These are phyloP conservation scores for Penicillium sp. DNA, from an alignment of 2,329 filamentous ascomycete genomes.

Conservation along the genomic window DNA sequence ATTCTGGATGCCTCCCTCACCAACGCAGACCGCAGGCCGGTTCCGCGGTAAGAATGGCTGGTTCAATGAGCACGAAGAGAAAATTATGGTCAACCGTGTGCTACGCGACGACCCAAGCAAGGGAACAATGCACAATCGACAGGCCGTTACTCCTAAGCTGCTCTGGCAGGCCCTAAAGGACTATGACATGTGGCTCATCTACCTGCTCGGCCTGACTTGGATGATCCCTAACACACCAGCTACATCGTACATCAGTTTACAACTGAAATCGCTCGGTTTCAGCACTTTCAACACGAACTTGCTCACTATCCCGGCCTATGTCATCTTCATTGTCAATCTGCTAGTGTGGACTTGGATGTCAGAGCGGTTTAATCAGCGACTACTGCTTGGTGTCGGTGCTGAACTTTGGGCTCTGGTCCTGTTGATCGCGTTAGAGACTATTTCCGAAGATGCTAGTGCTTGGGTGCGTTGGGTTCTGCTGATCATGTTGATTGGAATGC, in stretches of 20 bases:
- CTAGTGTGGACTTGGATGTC: slow-evolving; percentile 54
- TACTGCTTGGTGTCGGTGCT: slow-evolving; percentile 53
- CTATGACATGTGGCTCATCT: slow-evolving; percentile 59
- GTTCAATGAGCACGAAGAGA: slow-evolving; percentile 66
- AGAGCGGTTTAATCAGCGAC: slow-evolving; percentile 55
- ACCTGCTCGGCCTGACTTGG: slow-evolving; percentile 50
- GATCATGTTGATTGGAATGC: slow-evolving; percentile 55
- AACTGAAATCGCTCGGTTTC: slow-evolving; percentile 56
- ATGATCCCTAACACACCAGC: slow-evolving; percentile 40
- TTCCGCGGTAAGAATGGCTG: slow-evolving; percentile 63
- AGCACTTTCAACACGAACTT: slow-evolving; percentile 61
- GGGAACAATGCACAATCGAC: slow-evolving; percentile 61
- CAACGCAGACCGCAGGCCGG: slow-evolving; percentile 61
- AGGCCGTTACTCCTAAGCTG: slow-evolving; percentile 50
- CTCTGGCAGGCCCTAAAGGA: slow-evolving; percentile 52
- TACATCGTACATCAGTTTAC: slow-evolving; percentile 39
- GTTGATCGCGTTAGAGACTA: slow-evolving; percentile 51
- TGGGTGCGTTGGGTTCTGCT: slow-evolving; percentile 55
- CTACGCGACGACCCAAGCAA: slow-evolving; percentile 57
- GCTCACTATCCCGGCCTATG: slow-evolving; percentile 59
- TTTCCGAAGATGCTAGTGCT: slow-evolving; percentile 48
- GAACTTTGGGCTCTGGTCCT: slow-evolving; percentile 55
- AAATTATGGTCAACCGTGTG: slow-evolving; percentile 66
- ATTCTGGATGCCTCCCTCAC: slow-evolving; percentile 62
- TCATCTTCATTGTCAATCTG: slow-evolving; percentile 58